Evolutionary conservation across 441 rosid species (phyloP), one percentile per base, ranked within the genome.

Genomic region (Euphorbia celastroides): DNA sequence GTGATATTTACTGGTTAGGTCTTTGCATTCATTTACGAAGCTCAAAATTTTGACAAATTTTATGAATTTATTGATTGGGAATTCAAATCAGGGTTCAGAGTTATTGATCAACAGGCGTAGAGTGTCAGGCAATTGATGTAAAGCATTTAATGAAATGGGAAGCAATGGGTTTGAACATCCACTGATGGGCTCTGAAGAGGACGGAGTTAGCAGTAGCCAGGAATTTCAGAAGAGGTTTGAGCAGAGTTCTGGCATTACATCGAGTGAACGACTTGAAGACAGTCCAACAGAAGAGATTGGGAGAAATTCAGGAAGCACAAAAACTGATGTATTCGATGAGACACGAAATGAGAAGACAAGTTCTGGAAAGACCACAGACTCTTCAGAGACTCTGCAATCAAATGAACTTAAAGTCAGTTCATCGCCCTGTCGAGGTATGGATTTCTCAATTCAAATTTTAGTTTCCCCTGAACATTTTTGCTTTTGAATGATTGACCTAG

Each of bases 131-230:
- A 65, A 60, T 69, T 60, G 66, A 73, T 65, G 72, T 65, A 68
- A 27, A 36, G 55, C 14, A 52, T 64, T 72, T 70, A 79, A 60
- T 36, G 64, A 31, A 67, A 88, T 86, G 94, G 85, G 79, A 68
- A 81, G 79, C 59, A 81, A 84, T 67, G 83, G 80, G 17, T 30
- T 75, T 70, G 77, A 73, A 57, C 83, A 79, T 73, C 81, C 89
- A 1, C 65, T 80, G 16, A 78, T 72, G 67, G 65, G 69, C 58
- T 60, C 75, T 5, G 80, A 71, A 14, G 75, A 70, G 70, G 83
- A 76, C 62, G 72, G 51, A 67, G 27, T 71, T 44, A 25, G 67
- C 14, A 59, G 77, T 58, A 69, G 75, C 20, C 64, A 69, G 50
- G 87, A 74, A 64, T 72, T 64, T 56, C 32, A 55, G 5, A 61